Base-by-base conservation (phyloP, 345 rosid genomes). In the Aquilaria malaccensis region DNA sequence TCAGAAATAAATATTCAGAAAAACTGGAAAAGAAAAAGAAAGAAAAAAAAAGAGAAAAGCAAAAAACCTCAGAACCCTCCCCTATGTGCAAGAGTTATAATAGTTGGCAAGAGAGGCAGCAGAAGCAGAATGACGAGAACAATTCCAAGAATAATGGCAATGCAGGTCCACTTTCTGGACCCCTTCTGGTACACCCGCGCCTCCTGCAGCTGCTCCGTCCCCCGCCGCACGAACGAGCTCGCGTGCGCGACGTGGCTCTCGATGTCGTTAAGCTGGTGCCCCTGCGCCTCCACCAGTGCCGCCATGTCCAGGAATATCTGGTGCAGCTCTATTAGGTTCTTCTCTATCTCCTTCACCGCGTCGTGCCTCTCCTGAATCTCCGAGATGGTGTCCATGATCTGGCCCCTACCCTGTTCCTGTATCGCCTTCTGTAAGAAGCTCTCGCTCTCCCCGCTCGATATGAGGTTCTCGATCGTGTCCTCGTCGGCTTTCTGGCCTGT, bases 231-330 rank as follows among this genome's bases (percentile, higher is more conserved):
- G 2, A 88, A 86, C 4, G 90, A 88, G 63, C 76, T 86, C 0
- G 96, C 98, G n/a, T 79, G 89, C 3, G 88, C 82, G 1, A 88
- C 95, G 4, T 86, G 94, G 9, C 90, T 81, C 65, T 88, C 92
- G 1, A 86, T 91, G 72, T 88, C 85, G 14, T 86, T 83, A 14
- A 91, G 84, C n/a, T 88, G 96, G 43, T 86, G 95, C 6, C 96
- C 92, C 59, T 86, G 98, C 33, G 95, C 80, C 72, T 91, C 96
- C 37, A 86, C 92, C 0, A 88, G 70, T 7, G 85, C 87, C 4
- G 95, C 96, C 98, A 92, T 86, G 69, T 89, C 93, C 61, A 89
- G 60, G 74, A 92, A 92, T 12, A 92, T 85, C 79, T 86, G 93
- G 65, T 89, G 95, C 2, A 92, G 81, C 65, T 86, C 98, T 2